A percentile compares a stretch with the other conserved stretches of the same genome.
These are phyloP conservation scores for Hypomontagnella monticulosa DNA, from an alignment of 495 filamentous ascomycete genomes.

Conservation along the genomic window DNA sequence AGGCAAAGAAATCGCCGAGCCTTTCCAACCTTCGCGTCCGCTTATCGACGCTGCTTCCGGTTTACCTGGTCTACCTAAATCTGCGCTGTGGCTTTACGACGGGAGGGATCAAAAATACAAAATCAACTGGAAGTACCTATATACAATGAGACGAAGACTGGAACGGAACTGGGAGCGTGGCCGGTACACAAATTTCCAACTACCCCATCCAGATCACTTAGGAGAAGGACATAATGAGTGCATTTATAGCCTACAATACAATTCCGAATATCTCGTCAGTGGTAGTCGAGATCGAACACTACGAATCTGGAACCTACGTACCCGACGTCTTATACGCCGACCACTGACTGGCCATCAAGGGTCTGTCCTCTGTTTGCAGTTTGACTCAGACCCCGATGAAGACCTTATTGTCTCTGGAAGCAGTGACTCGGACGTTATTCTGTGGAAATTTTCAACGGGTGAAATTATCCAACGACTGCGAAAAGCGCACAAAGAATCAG, in stretches of 20 bases:
- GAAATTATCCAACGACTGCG: slow-evolving; percentile 75
- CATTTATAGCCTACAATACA: slow-evolving; percentile 94
- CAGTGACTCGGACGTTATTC: slow-evolving; percentile 86
- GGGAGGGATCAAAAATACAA: slow-evolving; percentile 56
- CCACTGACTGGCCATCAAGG: slow-evolving; percentile 81
- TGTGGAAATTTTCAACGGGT: slow-evolving; percentile 95
- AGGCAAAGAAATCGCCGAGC: slow-evolving; percentile 41
- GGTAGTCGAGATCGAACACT: slow-evolving; percentile 90
- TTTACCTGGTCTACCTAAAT: slow-evolving; percentile 41
- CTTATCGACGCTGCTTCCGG: slow-evolving; percentile 40
- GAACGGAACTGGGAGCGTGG: slow-evolving; percentile 93
- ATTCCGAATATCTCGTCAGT: slow-evolving; percentile 85
- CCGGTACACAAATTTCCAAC: slow-evolving; percentile 83
- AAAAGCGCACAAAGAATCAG: slow-evolving; percentile 85
- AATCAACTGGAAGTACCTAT: slow-evolving; percentile 86
- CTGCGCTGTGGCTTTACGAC: slow-evolving; percentile 56
- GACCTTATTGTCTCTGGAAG: slow-evolving; percentile 94
- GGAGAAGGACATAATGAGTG: slow-evolving; percentile 91
- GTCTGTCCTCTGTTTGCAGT: slow-evolving; percentile 94
- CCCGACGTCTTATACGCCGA: slow-evolving; percentile 73
- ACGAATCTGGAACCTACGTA: slow-evolving; percentile 90
- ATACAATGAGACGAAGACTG: slow-evolving; percentile 83
- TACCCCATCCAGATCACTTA: slow-evolving; percentile 82
- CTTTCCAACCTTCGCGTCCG: slow-evolving; percentile 38
- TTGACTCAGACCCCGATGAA: slow-evolving; percentile 89